Evolutionary conservation across 176 grass and related monocot species (phyloP), one percentile per base, ranked within the genome.

Genomic region (Musa itinerans): DNA sequence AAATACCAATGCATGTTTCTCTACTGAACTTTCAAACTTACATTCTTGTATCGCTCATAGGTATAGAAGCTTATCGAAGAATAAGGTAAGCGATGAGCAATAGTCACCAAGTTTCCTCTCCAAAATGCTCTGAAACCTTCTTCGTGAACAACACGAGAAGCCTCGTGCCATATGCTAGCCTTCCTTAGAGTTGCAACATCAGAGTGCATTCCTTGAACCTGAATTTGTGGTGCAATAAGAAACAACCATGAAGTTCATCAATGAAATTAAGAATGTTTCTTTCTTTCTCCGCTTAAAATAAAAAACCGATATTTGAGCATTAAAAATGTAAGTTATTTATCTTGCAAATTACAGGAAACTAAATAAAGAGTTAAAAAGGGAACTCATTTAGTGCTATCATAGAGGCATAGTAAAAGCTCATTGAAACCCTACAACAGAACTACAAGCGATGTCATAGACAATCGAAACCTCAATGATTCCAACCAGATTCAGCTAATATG

Each of bases 71-170:
- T 94, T 58, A 99, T 99, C 6, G 95, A 89, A 21, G 91, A 92
- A 76, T 99, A 99, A 72, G 95, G 95, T 77, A 94, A 83, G 11
- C 95, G 84, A 74, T 99, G 95, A 10, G 91, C 90, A 63, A 99
- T 99, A 11, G 91, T 99, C 54, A 99, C 95, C 61, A 99, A 85
- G 69, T 99, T 99, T 34, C 90, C 95, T 84, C 94, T 99, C 95
- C 95, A 94, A 81, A 99, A 94, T 25, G 95, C 91, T 50, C 81
- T 74, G 67, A 91, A 89, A 25, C 95, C 95, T 83, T 99, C 95
- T 83, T 99, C 95, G 9, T 74, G 88, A 67, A 91, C 70, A 71
- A 99, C 87, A 21, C 88, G 90, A 4, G 95, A 99, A 11, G 91
- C 88, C 78, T 99, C 95, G 7, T 67, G 80, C 86, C 86, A 88